These are phyloP conservation scores for Cinnamomum chago DNA, from an alignment of 164 flowering plant species.

Conservation along the genomic window DNA sequence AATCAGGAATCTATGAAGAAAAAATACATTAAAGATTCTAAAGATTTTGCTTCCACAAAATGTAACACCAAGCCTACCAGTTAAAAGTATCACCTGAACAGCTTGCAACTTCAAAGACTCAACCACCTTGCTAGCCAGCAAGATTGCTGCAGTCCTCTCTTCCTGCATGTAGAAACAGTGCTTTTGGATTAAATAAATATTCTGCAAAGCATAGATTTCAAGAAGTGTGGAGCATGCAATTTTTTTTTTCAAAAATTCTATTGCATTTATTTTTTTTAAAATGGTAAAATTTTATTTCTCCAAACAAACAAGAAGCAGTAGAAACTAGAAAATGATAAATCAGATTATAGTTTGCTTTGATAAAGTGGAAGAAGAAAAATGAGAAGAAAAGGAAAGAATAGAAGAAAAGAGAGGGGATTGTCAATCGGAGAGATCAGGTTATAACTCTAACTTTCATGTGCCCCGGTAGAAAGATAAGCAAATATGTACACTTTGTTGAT, in stretches of 20 bases:
- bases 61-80: background rate
- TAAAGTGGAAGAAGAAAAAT: too few relatives aligned
- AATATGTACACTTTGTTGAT: too few relatives aligned
- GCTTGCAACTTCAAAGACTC: constrained; percentile 73
- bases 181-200: background rate
- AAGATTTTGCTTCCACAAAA: background rate
- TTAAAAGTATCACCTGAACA: constrained; percentile 49
- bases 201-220: background rate
- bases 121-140: constrained; percentile 82
- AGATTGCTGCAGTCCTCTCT: constrained; percentile 68
- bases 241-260: background rate
- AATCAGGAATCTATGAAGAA: constrained; percentile 5
- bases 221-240: background rate
- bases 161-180: constrained; percentile 38
- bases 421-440: too few relatives aligned
- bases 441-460: too few relatives aligned
- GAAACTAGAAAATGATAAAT: too few relatives aligned
- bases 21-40: background rate
- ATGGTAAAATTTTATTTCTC: too few relatives aligned
- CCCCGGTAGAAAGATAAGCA: too few relatives aligned
- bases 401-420: too few relatives aligned
- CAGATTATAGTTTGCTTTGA: too few relatives aligned
- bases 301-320: too few relatives aligned
- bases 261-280: too few relatives aligned
- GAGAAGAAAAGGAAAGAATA: too few relatives aligned